Evolutionary conservation across 179 eudicot genomes (phyloP).

Genomic region (Actinidia arguta): DNA sequence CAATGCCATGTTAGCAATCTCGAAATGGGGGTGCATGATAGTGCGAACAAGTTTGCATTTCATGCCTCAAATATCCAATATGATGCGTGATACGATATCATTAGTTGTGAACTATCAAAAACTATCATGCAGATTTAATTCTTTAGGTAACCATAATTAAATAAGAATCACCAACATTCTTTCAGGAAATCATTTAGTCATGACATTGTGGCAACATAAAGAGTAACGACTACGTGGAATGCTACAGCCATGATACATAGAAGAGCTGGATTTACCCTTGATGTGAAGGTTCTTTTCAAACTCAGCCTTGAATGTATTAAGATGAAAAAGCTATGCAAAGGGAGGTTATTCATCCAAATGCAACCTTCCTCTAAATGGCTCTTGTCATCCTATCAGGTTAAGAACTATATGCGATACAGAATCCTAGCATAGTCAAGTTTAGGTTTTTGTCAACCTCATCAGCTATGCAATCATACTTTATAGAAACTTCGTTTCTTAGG

Average conservation of each 20-base stretch:
- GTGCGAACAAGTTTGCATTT: background rate
- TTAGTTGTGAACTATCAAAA: background rate
- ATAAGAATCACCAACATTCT: background rate
- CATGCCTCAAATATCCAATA: constrained; percentile 1
- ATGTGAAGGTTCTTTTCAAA: constrained; percentile 1
- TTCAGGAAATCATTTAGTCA: background rate
- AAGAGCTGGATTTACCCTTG: background rate
- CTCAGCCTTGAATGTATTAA: background rate
- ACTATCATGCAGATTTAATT: background rate
- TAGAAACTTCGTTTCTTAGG: background rate
- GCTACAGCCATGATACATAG: background rate
- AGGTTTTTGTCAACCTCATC: background rate
- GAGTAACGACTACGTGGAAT: background rate
- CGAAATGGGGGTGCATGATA: constrained; percentile 2
- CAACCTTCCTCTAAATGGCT: background rate
- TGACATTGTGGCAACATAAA: background rate
- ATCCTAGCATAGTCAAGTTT: background rate
- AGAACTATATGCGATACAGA: background rate
- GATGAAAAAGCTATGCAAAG: background rate
- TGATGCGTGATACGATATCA: background rate
- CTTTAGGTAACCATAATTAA: background rate
- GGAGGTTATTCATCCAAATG: constrained; percentile 10
- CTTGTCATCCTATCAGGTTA: background rate
- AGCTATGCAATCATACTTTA: background rate
- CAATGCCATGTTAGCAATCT: background rate